Conservation (phyloP, 495 filamentous ascomycete genomes). For the Penicillium atrosanguineum region DNA sequence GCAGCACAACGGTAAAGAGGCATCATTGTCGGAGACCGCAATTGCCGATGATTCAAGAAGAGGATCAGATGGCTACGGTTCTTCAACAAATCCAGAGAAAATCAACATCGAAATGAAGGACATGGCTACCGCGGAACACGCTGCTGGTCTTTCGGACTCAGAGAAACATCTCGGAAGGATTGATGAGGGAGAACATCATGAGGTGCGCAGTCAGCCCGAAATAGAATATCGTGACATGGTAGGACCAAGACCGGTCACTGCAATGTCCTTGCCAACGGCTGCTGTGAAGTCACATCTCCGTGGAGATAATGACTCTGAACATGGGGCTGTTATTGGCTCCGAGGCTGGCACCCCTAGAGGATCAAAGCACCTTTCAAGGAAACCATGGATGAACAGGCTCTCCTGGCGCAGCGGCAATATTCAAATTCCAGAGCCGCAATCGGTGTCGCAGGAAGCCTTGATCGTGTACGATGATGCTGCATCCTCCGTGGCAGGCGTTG, state of each 20-base stretch:
- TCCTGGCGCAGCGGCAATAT: conserved; percentile 17
- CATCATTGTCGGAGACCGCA: conserved; percentile 29
- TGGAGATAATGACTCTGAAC: conserved; percentile 34
- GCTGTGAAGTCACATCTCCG: neutral
- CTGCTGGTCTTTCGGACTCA: conserved; percentile 23
- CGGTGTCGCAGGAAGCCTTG: conserved; percentile 26
- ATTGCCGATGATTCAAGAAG: conserved; percentile 30
- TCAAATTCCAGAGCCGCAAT: conserved; percentile 13
- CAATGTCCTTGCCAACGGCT: neutral
- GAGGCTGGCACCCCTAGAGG: conserved; percentile 28
- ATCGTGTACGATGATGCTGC: conserved; percentile 20
- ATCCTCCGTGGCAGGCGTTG: conserved; percentile 25
- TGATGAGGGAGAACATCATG: conserved; percentile 14
- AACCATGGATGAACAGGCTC: conserved; percentile 16
- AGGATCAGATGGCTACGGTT: conserved; percentile 19
- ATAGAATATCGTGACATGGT: neutral
- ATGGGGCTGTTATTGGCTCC: conserved; percentile 37
- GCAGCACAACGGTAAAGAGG: conserved; percentile 22
- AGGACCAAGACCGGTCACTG: conserved; percentile 5
- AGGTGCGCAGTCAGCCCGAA: neutral
- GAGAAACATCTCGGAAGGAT: conserved; percentile 24
- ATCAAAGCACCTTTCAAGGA: conserved; percentile 30
- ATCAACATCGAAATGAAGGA: conserved; percentile 39
- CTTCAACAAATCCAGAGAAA: conserved; percentile 22
- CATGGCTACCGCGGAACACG: conserved; percentile 21